Evolutionary conservation across 768 basidiomycete species (phyloP).

Genomic region (Phanerochaete sordida): DNA sequence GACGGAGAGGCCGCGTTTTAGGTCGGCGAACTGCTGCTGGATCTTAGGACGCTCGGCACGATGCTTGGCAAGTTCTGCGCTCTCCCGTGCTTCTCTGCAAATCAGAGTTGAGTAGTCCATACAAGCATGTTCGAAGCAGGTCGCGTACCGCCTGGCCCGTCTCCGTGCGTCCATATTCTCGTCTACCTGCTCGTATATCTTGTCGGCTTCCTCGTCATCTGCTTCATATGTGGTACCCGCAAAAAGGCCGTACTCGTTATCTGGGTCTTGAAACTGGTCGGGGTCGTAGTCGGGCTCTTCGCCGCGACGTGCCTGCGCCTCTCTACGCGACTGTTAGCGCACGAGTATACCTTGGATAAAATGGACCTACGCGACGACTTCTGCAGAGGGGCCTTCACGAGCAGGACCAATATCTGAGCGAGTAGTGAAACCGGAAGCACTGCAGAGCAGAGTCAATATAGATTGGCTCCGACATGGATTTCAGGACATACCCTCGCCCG

Average conservation of each 20-base stretch:
- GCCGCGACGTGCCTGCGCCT: slow-evolving; percentile 81
- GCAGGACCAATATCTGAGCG: slow-evolving; percentile 99
- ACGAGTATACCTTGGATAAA: neutral
- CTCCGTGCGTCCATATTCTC: slow-evolving; percentile 86
- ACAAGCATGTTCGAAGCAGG: neutral
- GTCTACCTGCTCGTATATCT: slow-evolving; percentile 92
- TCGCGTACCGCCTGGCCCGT: slow-evolving; percentile 67
- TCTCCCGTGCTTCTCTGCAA: slow-evolving; percentile 70
- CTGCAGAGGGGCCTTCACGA: slow-evolving; percentile 90
- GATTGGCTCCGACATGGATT: neutral
- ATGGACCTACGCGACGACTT: slow-evolving; percentile 76
- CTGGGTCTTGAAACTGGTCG: slow-evolving; percentile 94
- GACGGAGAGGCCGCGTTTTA: slow-evolving; percentile 84
- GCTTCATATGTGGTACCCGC: slow-evolving; percentile 95
- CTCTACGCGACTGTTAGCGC: slow-evolving; percentile 42
- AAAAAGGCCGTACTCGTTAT: slow-evolving; percentile 95
- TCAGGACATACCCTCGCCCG: slow-evolving; percentile 76
- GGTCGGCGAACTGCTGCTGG: slow-evolving; percentile 91
- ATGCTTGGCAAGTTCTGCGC: slow-evolving; percentile 67
- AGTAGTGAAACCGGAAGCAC: slow-evolving; percentile 96
- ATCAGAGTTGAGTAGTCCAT: slow-evolving; percentile 9
- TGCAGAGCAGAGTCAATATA: slow-evolving; percentile 27
- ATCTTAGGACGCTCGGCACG: slow-evolving; percentile 91
- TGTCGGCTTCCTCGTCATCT: slow-evolving; percentile 97
- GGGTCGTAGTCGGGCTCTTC: slow-evolving; percentile 88